Evolutionary conservation across 2,329 filamentous ascomycete genomes (phyloP).

Genomic region (Stachybotrys chartarum): DNA sequence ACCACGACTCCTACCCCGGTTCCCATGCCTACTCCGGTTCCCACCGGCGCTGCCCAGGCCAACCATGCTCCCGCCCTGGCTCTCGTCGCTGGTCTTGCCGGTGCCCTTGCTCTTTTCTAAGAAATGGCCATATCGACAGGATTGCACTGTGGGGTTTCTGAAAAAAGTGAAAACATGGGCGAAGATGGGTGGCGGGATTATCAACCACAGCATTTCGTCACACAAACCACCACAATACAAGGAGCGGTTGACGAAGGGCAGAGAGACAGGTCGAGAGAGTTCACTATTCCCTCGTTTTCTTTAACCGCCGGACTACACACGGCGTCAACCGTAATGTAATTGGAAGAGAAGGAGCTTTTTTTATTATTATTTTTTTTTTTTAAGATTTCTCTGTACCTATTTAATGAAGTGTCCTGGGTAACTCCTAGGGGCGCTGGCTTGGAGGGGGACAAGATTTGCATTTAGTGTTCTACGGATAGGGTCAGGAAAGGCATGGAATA

Average conservation of each 20-base stretch:
- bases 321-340: background rate
- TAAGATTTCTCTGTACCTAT: background rate
- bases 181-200: no score
- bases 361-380: no score
- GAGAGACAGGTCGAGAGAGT: no score
- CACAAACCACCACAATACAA: no score
- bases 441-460: background rate
- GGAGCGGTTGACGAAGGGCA: no score
- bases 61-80: constrained; percentile 26
- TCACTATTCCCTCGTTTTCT: no score
- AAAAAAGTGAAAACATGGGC: no score
- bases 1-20: background rate
- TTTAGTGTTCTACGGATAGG: background rate
- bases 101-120: constrained; percentile 29
- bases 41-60: constrained; percentile 20
- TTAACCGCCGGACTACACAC: no score
- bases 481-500: background rate
- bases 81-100: constrained; percentile 29
- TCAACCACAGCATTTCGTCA: no score
- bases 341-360: background rate
- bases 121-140: background rate
- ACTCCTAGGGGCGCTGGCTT: background rate
- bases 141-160: background rate
- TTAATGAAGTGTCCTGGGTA: background rate
- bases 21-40: constrained; percentile 14